Evolutionary conservation across 164 flowering plant species (phyloP).

Genomic region (Nelumbo lutea): DNA sequence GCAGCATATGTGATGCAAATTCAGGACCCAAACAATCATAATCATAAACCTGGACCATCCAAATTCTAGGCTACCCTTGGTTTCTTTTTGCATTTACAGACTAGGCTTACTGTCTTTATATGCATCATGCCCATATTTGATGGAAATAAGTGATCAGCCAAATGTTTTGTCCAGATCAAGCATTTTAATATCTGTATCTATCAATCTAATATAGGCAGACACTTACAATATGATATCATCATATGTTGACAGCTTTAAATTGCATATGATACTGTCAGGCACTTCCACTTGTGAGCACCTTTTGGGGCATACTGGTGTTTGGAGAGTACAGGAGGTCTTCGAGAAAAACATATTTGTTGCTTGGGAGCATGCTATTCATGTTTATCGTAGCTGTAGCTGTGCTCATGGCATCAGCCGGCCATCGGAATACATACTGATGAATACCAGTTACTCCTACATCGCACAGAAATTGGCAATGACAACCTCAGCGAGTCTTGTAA

Average conservation of each 20-base stretch:
- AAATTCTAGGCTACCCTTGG: no score
- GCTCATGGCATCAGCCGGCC: slow-evolving; percentile 64
- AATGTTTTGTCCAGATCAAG: no score
- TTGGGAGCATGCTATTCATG: slow-evolving; percentile 52
- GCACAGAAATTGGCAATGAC: no score
- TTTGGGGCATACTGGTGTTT: slow-evolving; percentile 63
- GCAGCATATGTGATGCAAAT: no score
- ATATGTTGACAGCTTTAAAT: background rate
- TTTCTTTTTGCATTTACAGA: no score
- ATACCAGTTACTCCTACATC: no score
- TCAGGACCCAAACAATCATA: no score
- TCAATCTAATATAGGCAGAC: background rate
- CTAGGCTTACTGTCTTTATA: background rate
- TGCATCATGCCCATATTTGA: no score
- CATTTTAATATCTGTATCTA: background rate
- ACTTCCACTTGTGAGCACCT: slow-evolving; percentile 72
- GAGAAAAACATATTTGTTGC: slow-evolving; percentile 47
- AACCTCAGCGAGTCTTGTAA: no score
- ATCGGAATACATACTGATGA: slow-evolving; percentile 25
- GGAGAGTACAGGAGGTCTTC: slow-evolving; percentile 76
- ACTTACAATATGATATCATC: no score
- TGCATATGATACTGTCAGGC: slow-evolving; percentile 38
- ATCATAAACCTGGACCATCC: no score
- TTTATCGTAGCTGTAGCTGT: slow-evolving; percentile 58
- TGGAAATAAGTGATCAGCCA: no score